A percentile compares a stretch with the other conserved stretches of the same genome.
Evolutionary conservation across 495 filamentous ascomycete genomes (phyloP).

Genomic region (Lasiosphaeria hispida): DNA sequence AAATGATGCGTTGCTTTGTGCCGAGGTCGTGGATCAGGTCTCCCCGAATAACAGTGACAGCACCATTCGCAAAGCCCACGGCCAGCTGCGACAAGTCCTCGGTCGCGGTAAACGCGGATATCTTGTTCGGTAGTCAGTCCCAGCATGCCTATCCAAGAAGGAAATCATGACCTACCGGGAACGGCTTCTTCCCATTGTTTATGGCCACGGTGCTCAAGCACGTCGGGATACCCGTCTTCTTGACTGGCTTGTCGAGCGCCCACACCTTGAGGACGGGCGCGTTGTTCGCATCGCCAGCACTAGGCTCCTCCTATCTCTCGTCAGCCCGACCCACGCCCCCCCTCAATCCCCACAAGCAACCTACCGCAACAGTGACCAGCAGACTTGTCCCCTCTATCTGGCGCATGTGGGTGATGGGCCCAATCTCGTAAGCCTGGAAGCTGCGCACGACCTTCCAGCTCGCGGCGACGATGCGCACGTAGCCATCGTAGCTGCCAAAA

Average conservation of each 20-base stretch:
- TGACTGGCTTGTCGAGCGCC: constrained; percentile 91
- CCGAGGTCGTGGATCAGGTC: constrained; percentile 95
- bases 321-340: constrained; percentile 9
- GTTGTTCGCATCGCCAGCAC: constrained; percentile 42
- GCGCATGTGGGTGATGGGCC: constrained; percentile 88
- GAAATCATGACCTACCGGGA: constrained; percentile 60
- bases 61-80: constrained; percentile 92
- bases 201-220: constrained; percentile 82
- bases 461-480: constrained; percentile 80
- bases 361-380: constrained; percentile 74
- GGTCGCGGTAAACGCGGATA: constrained; percentile 83
- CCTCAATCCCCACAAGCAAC: neutral
- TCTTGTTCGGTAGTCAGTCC: constrained; percentile 47
- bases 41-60: constrained; percentile 88
- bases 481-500: constrained; percentile 78
- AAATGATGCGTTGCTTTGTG: constrained; percentile 92
- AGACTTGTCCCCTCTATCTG: constrained; percentile 86
- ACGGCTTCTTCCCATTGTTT: constrained; percentile 88
- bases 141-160: neutral
- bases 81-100: constrained; percentile 88
- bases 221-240: constrained; percentile 83
- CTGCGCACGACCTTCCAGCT: constrained; percentile 82
- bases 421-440: constrained; percentile 77
- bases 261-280: constrained; percentile 92
- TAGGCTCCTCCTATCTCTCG: constrained; percentile 63